A percentile compares a stretch with the other conserved stretches of the same genome.
phyloP scores from a whole-genome alignment of 495 filamentous ascomycete genomes.

The Pyronema omphalodes region DNA sequence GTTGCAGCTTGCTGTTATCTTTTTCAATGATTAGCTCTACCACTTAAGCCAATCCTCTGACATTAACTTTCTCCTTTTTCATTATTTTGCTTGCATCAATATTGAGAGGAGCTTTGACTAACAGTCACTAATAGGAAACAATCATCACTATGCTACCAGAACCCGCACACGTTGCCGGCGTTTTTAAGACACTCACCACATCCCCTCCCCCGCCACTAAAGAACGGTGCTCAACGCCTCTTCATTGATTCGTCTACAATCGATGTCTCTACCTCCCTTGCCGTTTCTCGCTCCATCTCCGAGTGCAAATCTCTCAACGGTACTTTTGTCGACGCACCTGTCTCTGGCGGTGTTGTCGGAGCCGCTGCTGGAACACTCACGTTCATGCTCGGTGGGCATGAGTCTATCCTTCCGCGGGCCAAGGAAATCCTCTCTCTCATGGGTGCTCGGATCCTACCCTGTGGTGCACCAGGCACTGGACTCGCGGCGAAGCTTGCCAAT shows the following conservation, averaged over 20 bases:
- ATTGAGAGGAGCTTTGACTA: neutral
- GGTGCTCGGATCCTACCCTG: constrained; percentile 66
- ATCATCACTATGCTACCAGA: constrained; percentile 68
- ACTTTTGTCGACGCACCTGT: constrained; percentile 66
- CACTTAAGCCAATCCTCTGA: constrained; percentile 52
- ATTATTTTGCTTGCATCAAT: neutral
- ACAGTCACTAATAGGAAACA: constrained; percentile 36
- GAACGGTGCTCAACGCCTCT: constrained; percentile 37
- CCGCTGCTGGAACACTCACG: constrained; percentile 51
- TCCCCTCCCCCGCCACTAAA: constrained; percentile 28
- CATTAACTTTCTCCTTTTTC: neutral
- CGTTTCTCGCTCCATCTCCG: constrained; percentile 42
- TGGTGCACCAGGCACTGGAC: constrained; percentile 58
- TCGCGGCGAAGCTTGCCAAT: constrained; percentile 78
- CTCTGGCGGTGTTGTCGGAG: constrained; percentile 74
- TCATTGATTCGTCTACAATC: constrained; percentile 75
- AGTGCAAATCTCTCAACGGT: constrained; percentile 32
- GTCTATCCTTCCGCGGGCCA: constrained; percentile 39
- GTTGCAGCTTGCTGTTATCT: constrained; percentile 18
- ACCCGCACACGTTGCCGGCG: constrained; percentile 55
- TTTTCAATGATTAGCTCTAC: constrained; percentile 8
- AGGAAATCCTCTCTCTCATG: constrained; percentile 53
- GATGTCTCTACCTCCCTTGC: constrained; percentile 58
- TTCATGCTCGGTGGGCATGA: constrained; percentile 70
- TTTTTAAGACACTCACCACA: constrained; percentile 43